Conservation (phyloP, 2,329 filamentous ascomycete genomes). For the Cryphonectria naterciae region DNA sequence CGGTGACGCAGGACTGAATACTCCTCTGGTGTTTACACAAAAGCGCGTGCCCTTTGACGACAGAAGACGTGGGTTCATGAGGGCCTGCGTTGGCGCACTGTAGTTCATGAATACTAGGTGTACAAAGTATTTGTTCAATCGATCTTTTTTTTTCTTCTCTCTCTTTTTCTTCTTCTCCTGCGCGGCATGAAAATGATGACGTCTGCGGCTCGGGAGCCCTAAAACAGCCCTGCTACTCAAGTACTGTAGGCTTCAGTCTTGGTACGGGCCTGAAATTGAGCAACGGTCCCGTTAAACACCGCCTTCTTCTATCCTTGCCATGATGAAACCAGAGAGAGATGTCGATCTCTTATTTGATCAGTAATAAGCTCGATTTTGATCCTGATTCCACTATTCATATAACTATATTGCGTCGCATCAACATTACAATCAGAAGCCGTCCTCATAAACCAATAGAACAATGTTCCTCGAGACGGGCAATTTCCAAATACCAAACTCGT, state of each 20-base stretch:
- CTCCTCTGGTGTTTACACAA: not conserved
- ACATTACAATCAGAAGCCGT: not conserved
- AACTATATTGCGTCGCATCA: not conserved
- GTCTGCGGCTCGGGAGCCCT: not conserved
- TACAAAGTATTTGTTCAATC: not conserved
- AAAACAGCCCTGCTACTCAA: not conserved
- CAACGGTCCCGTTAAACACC: not conserved
- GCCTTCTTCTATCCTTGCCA: not conserved
- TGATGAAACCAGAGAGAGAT: not conserved
- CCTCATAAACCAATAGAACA: not conserved
- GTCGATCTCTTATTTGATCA: not conserved
- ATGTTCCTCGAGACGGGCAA: not conserved
- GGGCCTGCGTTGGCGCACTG: not conserved
- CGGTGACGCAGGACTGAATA: not conserved
- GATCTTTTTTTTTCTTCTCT: not conserved
- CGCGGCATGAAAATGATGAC: constrained; percentile 5
- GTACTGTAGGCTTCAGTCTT: no score
- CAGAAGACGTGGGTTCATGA: not conserved
- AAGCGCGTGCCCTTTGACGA: not conserved
- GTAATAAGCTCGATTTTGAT: not conserved
- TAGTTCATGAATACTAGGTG: not conserved
- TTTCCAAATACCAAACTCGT: not conserved
- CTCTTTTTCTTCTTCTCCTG: not conserved
- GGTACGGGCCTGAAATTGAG: not conserved
- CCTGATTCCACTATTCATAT: not conserved